Evolutionary conservation across 768 basidiomycete species (phyloP).

Genomic region (Asterophora lycoperdoides): DNA sequence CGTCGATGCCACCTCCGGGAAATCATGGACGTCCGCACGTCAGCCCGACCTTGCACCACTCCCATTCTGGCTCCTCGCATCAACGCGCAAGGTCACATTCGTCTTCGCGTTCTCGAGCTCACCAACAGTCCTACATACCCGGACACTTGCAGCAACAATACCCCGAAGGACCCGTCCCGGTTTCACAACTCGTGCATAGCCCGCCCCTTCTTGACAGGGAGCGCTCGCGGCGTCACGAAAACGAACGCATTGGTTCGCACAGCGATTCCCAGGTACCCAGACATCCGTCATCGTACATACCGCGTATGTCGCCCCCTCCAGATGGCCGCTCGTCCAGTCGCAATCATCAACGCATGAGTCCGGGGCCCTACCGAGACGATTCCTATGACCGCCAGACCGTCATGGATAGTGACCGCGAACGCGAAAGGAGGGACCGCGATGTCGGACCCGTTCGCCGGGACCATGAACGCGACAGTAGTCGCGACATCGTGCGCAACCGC

Average conservation of each 20-base stretch:
- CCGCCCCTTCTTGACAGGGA: conserved; percentile 46
- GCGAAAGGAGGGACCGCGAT: conserved; percentile 25
- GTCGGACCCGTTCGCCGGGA: conserved; percentile 23
- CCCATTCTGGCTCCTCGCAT: conserved; percentile 37
- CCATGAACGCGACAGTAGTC: conserved; percentile 31
- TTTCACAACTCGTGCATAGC: conserved; percentile 46
- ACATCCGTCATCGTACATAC: conserved; percentile 26
- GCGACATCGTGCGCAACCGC: conserved; percentile 25
- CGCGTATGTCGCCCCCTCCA: conserved; percentile 36
- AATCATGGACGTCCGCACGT: conserved; percentile 30
- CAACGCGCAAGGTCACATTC: conserved; percentile 48
- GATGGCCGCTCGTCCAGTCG: conserved; percentile 36
- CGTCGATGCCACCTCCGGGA: conserved; percentile 36
- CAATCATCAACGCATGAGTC: conserved; percentile 64
- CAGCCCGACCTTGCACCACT: conserved; percentile 41
- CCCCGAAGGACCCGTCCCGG: conserved; percentile 40
- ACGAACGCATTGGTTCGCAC: conserved; percentile 34
- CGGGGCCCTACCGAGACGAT: conserved; percentile 53
- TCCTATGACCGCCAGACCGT: conserved; percentile 46
- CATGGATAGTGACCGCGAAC: conserved; percentile 34
- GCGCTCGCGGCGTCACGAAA: conserved; percentile 46
- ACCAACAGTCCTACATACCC: conserved; percentile 36
- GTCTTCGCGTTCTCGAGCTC: conserved; percentile 48
- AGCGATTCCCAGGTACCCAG: conserved; percentile 25
- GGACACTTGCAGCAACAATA: conserved; percentile 44